Base-by-base conservation (phyloP, 1,284 basidiomycete genomes). In the Entoloma clypeatum region DNA sequence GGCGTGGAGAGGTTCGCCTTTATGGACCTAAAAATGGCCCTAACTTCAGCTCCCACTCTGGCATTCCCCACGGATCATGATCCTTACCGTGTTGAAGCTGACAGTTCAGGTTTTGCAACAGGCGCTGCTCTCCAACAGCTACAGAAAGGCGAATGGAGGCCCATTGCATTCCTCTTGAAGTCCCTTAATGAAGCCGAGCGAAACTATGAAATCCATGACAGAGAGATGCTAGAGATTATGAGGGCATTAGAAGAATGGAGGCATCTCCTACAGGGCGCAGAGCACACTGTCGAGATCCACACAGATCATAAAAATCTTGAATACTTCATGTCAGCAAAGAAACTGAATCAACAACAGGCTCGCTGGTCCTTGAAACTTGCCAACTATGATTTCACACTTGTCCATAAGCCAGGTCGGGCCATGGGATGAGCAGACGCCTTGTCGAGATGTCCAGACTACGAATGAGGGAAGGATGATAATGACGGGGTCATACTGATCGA, bases 281-380 rank as follows among this genome's bases (percentile, higher is more conserved):
- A 9, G 3, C 21, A 57, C 1, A n/a, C 39, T 5, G 44, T 67
- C 14, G 49, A 45, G 1, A 53, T 73, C 19, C 51, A 52, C 30
- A 60, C 66, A 0, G 68, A 77, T 48, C 72, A 77, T 45, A 55
- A 61, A 11, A 72, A 72, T 45, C 60, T 75, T 1, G 52, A 59
- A 19, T 71, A 70, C 44, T 75, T 66, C 54, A 25, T 40, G 8
- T 57, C 52, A 2, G 41, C 63, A 0, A 57, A 67, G 17, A 54
- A 62, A 3, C 54, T 75, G 0, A 70, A 59, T 21, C 41, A 58
- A 0, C 41, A 61, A 4, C 69, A 76, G 50, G 67, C 64, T 0
- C 45, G 65, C 1, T 77, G 71, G 74, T 47, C 51, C 0, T 37
- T 62, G 0, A 39, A 56, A 21, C 50, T 77, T 0, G 30, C 59